Base-by-base conservation (phyloP, 441 rosid genomes). In the Gossypium lobatum region DNA sequence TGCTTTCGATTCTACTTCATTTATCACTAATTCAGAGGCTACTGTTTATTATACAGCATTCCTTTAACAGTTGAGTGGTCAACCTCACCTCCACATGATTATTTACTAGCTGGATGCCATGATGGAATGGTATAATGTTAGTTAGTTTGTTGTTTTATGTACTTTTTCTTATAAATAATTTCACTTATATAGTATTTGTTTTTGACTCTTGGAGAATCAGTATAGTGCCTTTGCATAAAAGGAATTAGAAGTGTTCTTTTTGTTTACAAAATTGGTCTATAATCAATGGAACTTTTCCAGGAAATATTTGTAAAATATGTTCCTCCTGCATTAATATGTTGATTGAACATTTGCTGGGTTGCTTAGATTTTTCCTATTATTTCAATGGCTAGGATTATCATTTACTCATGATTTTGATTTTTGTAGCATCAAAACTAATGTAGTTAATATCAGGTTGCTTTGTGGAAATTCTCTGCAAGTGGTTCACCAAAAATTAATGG, bases 21-120 rank as follows among this genome's bases (percentile, higher is more conserved):
- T 68, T 71, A 21, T 48, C 68, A 6, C 75, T 83, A 53, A 69
- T 76, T 39, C 62, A 42, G 5, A 26, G 73, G 68, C 13, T 5
- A 28, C 23, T 58, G 20, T 71, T 73, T 73, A 45, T 74, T 64
- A 4, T 75, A 73, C 85, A 90, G 91, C 85, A 81, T 90, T 50
- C 97, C 98, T 72, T 81, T 91, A 84, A 86, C 94, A 66, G 84
- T 93, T 79, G 97, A 95, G 84, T 93, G 99, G 99, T 95, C 95
- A 72, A 77, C 86, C 72, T 77, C 80, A 59, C 77, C 77, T 20
- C 88, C 85, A 48, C 87, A 89, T 74, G 93, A 95, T 77, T 88
- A 84, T 80, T 84, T 95, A 65, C 92, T 93, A 72, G 98, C 85
- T 79, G 99, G 99, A 71, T 93, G 97, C 86, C 98, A 95, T 73